Evolutionary conservation across 2,329 filamentous ascomycete genomes (phyloP), one percentile per base, ranked within the genome.

Genomic region (Passalora sequoiae): DNA sequence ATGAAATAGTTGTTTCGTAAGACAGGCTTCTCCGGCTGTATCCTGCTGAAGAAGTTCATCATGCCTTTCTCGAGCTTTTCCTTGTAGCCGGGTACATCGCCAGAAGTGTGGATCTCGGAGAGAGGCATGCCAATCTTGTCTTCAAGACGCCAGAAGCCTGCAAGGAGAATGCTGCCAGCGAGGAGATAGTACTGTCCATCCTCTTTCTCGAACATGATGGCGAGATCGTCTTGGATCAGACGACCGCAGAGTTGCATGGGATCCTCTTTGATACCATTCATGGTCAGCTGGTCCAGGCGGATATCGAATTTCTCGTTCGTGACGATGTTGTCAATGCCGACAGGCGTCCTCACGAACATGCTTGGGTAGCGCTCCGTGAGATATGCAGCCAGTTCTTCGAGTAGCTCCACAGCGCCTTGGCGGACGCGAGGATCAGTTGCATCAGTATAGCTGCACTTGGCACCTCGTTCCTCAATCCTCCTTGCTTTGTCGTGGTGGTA

Each of bases 1-100:
- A 94, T 76, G 69, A 94, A 94, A 66, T 92, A 94, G 61, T 92
- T 91, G 61, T 89, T 87, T 46, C 86, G 73, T 15, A 80, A 55
- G 17, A 84, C 76, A 0, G 80, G 75, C 32, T 79, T 77, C 30
- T 87, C 80, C 1, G 83, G 83, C 58, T 76, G 74, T 0, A 92
- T 64, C 0, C 87, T 70, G 0, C 77, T 72, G 69, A 94, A 92
- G 69, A 94, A 89, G 61, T 84, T 87, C 68, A 76, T 75, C 85
- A 89, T 91, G 9, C 84, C 83, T 47, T 79, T 81, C 60, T 89
- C 81, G 8, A 91, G 69, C 59, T 86, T 87, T 54, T 78, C 70
- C 46, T 74, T 74, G 69, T 75, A 89, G 35, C 81, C 80, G 0
- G 86, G 85, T 0, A 94, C 88, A 50, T 85, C 73, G 33, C 83